A percentile compares a stretch with the other conserved stretches of the same genome.
Conservation (phyloP, 1,284 basidiomycete species). For the Sporisorium sorghi region DNA sequence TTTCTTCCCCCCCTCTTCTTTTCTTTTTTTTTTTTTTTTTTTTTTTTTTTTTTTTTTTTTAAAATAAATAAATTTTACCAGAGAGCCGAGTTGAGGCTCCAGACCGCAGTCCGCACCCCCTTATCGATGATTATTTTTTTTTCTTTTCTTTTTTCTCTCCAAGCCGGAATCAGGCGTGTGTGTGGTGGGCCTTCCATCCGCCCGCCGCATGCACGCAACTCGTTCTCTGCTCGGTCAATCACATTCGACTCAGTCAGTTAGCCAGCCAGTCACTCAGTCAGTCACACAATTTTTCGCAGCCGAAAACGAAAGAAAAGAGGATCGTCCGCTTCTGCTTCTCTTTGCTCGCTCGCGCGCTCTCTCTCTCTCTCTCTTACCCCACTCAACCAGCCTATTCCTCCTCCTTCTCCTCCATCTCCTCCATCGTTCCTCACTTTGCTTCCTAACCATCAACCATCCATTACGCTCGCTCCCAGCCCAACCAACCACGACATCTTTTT, state of each 20-base stretch:
- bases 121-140: constrained; percentile 43
- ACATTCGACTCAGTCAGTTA: constrained; percentile 1
- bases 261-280: constrained; percentile 3
- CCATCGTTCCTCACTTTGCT: neutral
- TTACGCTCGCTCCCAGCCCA: neutral
- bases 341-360: constrained; percentile 1
- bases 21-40: neutral
- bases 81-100: constrained; percentile 14
- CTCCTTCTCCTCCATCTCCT: neutral
- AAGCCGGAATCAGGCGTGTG: constrained; percentile 5
- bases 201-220: constrained; percentile 7
- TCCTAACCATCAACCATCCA: constrained; percentile 2
- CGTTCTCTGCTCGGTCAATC: neutral
- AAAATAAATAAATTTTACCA: neutral
- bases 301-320: neutral
- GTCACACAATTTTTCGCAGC: constrained; percentile 4
- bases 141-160: neutral
- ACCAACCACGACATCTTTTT: neutral
- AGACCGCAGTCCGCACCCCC: constrained; percentile 40
- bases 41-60: constrained; percentile 3
- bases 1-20: constrained; percentile 1
- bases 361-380: neutral
- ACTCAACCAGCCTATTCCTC: no score
- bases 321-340: neutral
- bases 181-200: neutral